Base-by-base conservation (phyloP, 1,284 basidiomycete genomes). In the Vanrija pseudolonga region DNA sequence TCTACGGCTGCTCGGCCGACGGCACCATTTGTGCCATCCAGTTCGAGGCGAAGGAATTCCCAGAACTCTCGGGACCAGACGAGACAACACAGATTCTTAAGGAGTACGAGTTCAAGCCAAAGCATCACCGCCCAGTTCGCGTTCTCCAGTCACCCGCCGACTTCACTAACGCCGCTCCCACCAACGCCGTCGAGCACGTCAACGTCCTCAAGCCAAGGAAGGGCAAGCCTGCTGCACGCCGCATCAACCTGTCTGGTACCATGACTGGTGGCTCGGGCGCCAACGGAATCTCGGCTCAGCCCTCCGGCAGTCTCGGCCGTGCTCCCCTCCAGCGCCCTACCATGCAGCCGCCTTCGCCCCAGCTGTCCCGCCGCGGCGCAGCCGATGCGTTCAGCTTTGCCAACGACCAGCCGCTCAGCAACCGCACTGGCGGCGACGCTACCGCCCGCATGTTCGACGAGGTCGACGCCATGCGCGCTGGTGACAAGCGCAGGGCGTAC, bases 1-100 rank as follows among this genome's bases (percentile, higher is more conserved):
- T 98, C 0, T 98, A 96, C 66, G 92, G 92, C 0, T 94, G 90
- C 56, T 97, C 94, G 0, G 94, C 92, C 0, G 96, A 98, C 67
- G 95, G 96, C 1, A 92, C 91, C 0, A 85, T 98, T 50, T 90
- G 86, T 3, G 90, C 87, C 3, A 89, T 97, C 73, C 80, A 83
- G 57, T 96, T 98, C 68, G 85, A 88, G 39, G 68, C 82, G 0
- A 80, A 83, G 22, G 91, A 96, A 73, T 80, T 97, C 12, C 89
- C 90, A 56, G 87, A 90, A 18, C 85, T 94, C 19, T 86, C 88
- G 0, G 84, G 88, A 2, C 81, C 83, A 57, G 82, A 83, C 5
- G 84, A 85, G 12, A 89, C 91, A 65, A 83, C 85, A 58, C 80
- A 84, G 59, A 89, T 92, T 62, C 80, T 94, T 7, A 81, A 83